Conservation (phyloP, 257 asterid genomes). For the Penstemon eatonii region DNA sequence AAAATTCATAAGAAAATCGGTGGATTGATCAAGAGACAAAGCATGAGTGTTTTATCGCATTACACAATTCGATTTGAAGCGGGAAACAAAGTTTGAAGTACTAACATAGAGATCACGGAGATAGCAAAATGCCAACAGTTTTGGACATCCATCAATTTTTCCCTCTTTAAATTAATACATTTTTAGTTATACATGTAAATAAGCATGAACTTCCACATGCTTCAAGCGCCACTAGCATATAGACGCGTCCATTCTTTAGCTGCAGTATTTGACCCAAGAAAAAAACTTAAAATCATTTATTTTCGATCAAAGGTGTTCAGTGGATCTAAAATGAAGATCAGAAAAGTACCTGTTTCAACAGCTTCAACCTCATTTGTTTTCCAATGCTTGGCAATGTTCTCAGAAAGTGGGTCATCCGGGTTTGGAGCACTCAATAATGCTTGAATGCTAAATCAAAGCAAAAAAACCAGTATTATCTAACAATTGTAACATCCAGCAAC, state of each 20-base stretch:
- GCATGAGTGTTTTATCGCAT: no score
- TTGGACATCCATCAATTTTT: no score
- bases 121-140: no score
- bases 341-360: constrained; percentile 59
- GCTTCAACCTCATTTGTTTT: constrained; percentile 63
- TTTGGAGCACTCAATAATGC: constrained; percentile 74
- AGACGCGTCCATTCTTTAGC: constrained; percentile 94
- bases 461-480: not conserved
- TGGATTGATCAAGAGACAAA: no score
- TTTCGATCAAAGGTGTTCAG: no score
- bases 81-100: no score
- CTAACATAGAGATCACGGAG: no score
- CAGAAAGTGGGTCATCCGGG: constrained; percentile 71
- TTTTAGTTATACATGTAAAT: constrained; percentile 25
- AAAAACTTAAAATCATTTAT: not conserved
- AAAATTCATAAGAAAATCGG: no score
- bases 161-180: constrained; percentile 25
- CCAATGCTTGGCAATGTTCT: constrained; percentile 73
- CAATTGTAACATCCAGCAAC: not conserved
- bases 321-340: no score
- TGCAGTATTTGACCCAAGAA: constrained; percentile 33
- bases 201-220: constrained; percentile 17
- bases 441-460: constrained; percentile 47
- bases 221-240: constrained; percentile 89
- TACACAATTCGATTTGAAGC: no score